Percentiles rank a stretch among this genome's conserved stretches.
Conservation (phyloP, 1,284 basidiomycete species). For the Naganishia albida region DNA sequence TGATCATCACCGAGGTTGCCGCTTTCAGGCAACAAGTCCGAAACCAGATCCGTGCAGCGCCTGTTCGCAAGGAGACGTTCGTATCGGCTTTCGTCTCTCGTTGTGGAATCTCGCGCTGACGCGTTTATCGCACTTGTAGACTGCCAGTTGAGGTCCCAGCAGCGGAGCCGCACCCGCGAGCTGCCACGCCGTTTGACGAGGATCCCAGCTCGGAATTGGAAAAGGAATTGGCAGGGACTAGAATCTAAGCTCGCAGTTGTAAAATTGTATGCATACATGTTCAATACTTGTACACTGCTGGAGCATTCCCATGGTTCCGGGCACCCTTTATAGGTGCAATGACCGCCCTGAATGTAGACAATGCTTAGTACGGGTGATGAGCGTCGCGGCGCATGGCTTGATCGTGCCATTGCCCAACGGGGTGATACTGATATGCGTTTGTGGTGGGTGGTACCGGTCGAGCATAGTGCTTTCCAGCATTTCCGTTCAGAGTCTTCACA, state of each 20-base stretch:
- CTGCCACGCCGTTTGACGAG: constrained; percentile 67
- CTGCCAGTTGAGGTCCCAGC: constrained; percentile 35
- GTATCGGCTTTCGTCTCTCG: constrained; percentile 20
- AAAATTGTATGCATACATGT: constrained; percentile 1
- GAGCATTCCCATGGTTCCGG: background rate
- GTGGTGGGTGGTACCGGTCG: background rate
- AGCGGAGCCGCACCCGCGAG: constrained; percentile 54
- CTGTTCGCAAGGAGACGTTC: constrained; percentile 40
- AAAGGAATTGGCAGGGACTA: constrained; percentile 67
- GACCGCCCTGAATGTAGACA: background rate
- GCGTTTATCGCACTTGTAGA: constrained; percentile 40
- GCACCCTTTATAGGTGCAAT: background rate
- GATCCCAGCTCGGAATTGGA: constrained; percentile 85
- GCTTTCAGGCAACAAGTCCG: constrained; percentile 51
- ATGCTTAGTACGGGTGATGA: background rate
- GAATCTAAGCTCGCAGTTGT: constrained; percentile 2
- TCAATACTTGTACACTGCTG: background rate
- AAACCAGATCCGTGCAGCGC: constrained; percentile 30
- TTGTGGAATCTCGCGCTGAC: constrained; percentile 31
- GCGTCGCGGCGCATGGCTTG: background rate
- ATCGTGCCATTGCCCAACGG: background rate
- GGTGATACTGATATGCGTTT: background rate
- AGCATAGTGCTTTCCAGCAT: constrained; percentile 7
- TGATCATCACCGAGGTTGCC: constrained; percentile 80
- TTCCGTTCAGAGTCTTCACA: background rate